These are phyloP conservation scores for Cunninghamia lanceolata DNA, from an alignment of 75 land plant species.

Conservation along the genomic window DNA sequence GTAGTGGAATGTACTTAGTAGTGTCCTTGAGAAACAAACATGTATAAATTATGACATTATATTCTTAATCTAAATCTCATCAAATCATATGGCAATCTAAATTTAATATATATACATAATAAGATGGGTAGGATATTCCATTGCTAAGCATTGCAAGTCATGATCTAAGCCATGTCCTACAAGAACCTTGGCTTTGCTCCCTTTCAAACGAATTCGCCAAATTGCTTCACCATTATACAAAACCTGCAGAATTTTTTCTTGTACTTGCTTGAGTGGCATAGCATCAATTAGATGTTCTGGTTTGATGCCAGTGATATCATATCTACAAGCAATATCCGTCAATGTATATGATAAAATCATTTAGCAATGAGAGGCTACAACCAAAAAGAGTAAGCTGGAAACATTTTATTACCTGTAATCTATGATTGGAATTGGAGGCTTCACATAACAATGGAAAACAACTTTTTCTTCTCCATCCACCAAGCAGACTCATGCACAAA, in stretches of 20 bases:
- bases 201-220: conserved; percentile 19
- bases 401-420: conserved; percentile 48
- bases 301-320: too few relatives aligned
- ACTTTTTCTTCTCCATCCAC: too few relatives aligned
- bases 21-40: conserved; percentile 66
- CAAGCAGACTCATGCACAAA: too few relatives aligned
- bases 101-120: conserved; percentile 39
- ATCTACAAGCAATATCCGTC: not conserved
- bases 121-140: conserved; percentile 60
- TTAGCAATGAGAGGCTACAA: not conserved
- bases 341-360: not conserved
- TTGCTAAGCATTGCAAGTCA: too few relatives aligned
- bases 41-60: too few relatives aligned
- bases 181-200: conserved; percentile 49
- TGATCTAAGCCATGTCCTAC: conserved; percentile 78
- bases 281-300: conserved; percentile 55
- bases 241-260: too few relatives aligned
- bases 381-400: too few relatives aligned
- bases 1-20: conserved; percentile 76
- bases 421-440: too few relatives aligned
- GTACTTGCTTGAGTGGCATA: conserved; percentile 57
- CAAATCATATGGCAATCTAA: not conserved
- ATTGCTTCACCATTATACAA: conserved; percentile 51
- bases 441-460: too few relatives aligned
- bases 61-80: too few relatives aligned